phyloP scores from a whole-genome alignment of 768 basidiomycete genomes.

The Kwoniella sp. region DNA sequence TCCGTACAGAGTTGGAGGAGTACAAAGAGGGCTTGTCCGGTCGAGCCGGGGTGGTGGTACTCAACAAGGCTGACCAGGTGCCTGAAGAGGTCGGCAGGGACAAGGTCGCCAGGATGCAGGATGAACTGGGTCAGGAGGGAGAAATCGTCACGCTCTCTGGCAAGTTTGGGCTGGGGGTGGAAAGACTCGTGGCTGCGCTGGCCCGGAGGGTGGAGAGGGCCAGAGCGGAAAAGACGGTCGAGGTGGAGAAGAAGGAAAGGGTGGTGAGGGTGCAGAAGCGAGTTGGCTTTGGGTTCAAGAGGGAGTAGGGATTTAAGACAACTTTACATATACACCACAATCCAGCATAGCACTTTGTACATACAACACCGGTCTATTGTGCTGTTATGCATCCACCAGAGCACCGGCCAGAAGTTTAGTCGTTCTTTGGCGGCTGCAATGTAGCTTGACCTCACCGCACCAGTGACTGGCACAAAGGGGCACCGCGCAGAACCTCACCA shows the following conservation, averaged over 20 bases:
- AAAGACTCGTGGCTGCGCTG: constrained; percentile 65
- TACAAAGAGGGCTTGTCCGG: constrained; percentile 68
- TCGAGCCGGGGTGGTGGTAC: constrained; percentile 74
- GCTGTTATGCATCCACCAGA: too few relatives aligned
- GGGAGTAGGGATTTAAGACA: too few relatives aligned
- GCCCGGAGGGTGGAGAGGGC: constrained; percentile 54
- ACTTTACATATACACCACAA: too few relatives aligned
- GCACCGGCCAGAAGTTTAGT: too few relatives aligned
- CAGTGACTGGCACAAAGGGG: too few relatives aligned
- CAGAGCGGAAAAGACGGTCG: constrained; percentile 2
- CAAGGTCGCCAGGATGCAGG: constrained; percentile 25
- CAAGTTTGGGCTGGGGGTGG: constrained; percentile 78
- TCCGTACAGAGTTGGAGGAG: constrained; percentile 77
- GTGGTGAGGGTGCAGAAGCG: background rate
- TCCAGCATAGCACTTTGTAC: too few relatives aligned
- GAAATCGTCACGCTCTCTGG: constrained; percentile 74
- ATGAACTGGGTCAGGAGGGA: constrained; percentile 57
- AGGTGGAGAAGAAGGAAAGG: background rate
- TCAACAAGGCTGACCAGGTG: constrained; percentile 91
- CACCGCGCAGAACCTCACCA: too few relatives aligned
- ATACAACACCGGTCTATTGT: too few relatives aligned
- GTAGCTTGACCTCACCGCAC: too few relatives aligned
- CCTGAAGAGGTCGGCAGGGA: constrained; percentile 51
- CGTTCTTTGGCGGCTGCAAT: too few relatives aligned
- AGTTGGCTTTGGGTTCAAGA: background rate